Evolutionary conservation across 345 rosid genomes (phyloP), one percentile per base, ranked within the genome.

Genomic region (Acer saccharum): DNA sequence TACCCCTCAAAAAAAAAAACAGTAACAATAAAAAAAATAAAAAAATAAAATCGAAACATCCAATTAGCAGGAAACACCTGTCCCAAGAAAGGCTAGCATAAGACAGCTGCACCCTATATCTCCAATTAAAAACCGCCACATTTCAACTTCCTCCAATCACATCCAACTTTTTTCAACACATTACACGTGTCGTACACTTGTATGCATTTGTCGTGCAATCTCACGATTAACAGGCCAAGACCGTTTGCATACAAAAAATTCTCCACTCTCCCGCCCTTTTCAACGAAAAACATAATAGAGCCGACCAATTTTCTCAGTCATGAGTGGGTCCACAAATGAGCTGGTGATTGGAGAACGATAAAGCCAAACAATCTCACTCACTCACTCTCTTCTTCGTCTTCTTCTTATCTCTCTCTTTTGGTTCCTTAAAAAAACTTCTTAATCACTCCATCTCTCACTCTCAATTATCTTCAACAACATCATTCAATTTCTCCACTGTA

Each of bases 271-370:
- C 12, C 18, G 50, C 46, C 7, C 54, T 17, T n/a, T 74, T 60
- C 39, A 17, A 12, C 20, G 17, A n/a, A 20, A 7, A 62, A 43
- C n/a, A 23, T 14, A 5, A 60, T 60, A 8, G 23, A 16, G 41
- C 57, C 48, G 17, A 44, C 58, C 64, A 74, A 44, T 52, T 44
- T 35, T 35, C 39, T 14, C 60, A 4, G 23, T 60, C 64, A 12
- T 10, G 18, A 8, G 76, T 39, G 84, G 81, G 68, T 41, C 84
- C 81, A 68, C 11, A 10, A 0, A 14, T 55, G 43, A 74, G 81
- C 76, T 81, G 80, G 77, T 0, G 39, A 35, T 35, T 35, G 39
- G 39, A 35, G 39, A 35, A 71, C 58, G 52, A 29, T 23, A 64
- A 54, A 44, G 71, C 74, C 72, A 39, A 81, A 55, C 39, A 21